phyloP scores from a whole-genome alignment of 164 flowering plant genomes.

The Vitis rupestris region DNA sequence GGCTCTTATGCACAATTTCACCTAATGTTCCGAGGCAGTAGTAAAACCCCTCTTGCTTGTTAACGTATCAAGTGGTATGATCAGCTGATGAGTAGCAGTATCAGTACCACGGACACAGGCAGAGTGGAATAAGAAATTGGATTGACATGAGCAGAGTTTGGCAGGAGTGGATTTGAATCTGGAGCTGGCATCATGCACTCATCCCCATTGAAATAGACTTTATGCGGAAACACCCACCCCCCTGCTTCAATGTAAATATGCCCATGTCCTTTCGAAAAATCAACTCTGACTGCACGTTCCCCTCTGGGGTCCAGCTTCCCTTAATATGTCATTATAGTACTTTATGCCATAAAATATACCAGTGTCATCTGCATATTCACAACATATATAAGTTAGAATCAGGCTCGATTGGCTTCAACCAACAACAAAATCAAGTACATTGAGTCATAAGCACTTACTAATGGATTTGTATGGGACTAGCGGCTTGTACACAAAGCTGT shows the following conservation, averaged over 20 bases:
- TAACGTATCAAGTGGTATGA: not conserved
- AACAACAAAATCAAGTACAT: not conserved
- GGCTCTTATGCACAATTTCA: no score
- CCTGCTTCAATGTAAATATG: constrained; percentile 33
- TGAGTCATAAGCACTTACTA: constrained; percentile 24
- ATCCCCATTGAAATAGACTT: constrained; percentile 37
- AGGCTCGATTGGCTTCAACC: not conserved
- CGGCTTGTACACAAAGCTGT: constrained; percentile 40
- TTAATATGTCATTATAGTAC: constrained; percentile 30
- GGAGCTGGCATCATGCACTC: constrained; percentile 36
- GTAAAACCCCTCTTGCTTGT: not conserved
- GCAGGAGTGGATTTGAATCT: constrained; percentile 34
- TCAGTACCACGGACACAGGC: constrained; percentile 1
- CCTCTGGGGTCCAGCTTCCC: constrained; percentile 34
- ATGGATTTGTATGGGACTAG: constrained; percentile 19
- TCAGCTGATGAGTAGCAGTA: not conserved
- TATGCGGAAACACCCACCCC: constrained; percentile 44
- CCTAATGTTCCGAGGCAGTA: no score
- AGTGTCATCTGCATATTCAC: constrained; percentile 37
- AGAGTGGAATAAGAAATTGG: constrained; percentile 4
- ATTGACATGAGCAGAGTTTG: constrained; percentile 20
- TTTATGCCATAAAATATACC: constrained; percentile 36
- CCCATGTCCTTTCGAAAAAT: constrained; percentile 26
- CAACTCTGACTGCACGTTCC: constrained; percentile 45
- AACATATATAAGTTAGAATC: not conserved